Evolutionary conservation across 2,329 filamentous ascomycete species (phyloP).

Genomic region (Cladosporium sp.): DNA sequence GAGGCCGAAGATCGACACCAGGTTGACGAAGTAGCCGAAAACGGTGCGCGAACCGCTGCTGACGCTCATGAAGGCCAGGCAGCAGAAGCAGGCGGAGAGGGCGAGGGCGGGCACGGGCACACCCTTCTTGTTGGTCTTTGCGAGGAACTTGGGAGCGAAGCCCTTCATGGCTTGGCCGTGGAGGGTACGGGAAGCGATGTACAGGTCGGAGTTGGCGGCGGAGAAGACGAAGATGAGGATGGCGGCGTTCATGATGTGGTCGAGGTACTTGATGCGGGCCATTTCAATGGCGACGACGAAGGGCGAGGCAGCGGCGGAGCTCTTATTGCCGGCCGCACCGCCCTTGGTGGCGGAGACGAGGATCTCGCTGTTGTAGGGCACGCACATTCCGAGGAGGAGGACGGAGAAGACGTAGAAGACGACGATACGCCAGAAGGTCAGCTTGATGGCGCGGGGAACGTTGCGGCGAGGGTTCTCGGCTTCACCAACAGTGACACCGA

Average conservation of each 20-base stretch:
- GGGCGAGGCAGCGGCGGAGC: slow-evolving; percentile 54
- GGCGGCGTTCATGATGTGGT: slow-evolving; percentile 65
- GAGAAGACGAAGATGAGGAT: slow-evolving; percentile 72
- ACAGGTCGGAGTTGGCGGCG: slow-evolving; percentile 70
- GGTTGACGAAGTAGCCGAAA: slow-evolving; percentile 45
- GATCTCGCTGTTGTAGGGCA: slow-evolving; percentile 60
- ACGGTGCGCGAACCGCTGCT: slow-evolving; percentile 35
- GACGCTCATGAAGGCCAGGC: slow-evolving; percentile 48
- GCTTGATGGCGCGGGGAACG: slow-evolving; percentile 69
- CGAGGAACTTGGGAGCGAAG: slow-evolving; percentile 66
- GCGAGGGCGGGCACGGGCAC: slow-evolving; percentile 63
- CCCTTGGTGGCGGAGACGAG: slow-evolving; percentile 44
- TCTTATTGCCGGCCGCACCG: slow-evolving; percentile 33
- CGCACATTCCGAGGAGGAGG: slow-evolving; percentile 68
- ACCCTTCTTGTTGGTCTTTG: slow-evolving; percentile 62
- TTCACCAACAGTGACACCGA: slow-evolving; percentile 72
- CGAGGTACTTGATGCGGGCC: slow-evolving; percentile 56
- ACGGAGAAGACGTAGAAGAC: slow-evolving; percentile 73
- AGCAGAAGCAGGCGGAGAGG: slow-evolving; percentile 54
- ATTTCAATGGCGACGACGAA: slow-evolving; percentile 68
- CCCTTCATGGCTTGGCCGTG: slow-evolving; percentile 67
- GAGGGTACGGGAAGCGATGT: slow-evolving; percentile 62
- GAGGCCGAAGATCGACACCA: slow-evolving; percentile 34
- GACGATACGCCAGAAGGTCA: slow-evolving; percentile 76
- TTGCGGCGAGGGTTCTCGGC: slow-evolving; percentile 72